A percentile compares a stretch with the other conserved stretches of the same genome.
Evolutionary conservation across 768 basidiomycete species (phyloP).

Genomic region (Cyclocybe cylindracea): DNA sequence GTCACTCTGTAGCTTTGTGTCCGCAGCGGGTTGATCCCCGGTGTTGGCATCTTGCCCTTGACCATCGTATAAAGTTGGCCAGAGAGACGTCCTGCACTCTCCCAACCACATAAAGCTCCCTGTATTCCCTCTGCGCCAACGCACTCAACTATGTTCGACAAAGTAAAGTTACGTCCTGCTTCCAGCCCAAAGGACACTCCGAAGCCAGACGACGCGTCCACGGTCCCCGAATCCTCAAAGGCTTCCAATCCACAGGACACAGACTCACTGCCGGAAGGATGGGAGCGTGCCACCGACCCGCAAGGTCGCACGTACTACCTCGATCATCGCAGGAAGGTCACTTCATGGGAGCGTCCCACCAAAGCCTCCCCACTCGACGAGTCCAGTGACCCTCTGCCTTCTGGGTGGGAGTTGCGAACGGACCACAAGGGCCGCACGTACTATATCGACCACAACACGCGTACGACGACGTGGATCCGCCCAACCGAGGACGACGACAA

Average conservation of each 20-base stretch:
- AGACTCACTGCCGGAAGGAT: constrained; percentile 20
- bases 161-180: no score
- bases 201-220: background rate
- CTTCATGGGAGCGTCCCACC: constrained; percentile 67
- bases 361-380: background rate
- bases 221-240: background rate
- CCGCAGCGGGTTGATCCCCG: no score
- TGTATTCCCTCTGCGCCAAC: no score
- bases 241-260: background rate
- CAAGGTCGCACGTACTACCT: constrained; percentile 79
- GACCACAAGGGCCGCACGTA: constrained; percentile 72
- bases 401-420: constrained; percentile 80
- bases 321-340: constrained; percentile 77
- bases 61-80: no score
- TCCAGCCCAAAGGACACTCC: background rate
- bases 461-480: constrained; percentile 78
- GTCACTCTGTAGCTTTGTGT: no score
- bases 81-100: no score
- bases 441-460: constrained; percentile 83
- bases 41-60: no score
- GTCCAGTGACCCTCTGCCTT: constrained; percentile 55
- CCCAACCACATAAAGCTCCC: no score
- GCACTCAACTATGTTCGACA: no score
- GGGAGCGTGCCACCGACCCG: constrained; percentile 27
- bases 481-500: constrained; percentile 17